These are phyloP conservation scores for Erythrophleum fordii DNA, from an alignment of 306 rosid species.

Conservation along the genomic window DNA sequence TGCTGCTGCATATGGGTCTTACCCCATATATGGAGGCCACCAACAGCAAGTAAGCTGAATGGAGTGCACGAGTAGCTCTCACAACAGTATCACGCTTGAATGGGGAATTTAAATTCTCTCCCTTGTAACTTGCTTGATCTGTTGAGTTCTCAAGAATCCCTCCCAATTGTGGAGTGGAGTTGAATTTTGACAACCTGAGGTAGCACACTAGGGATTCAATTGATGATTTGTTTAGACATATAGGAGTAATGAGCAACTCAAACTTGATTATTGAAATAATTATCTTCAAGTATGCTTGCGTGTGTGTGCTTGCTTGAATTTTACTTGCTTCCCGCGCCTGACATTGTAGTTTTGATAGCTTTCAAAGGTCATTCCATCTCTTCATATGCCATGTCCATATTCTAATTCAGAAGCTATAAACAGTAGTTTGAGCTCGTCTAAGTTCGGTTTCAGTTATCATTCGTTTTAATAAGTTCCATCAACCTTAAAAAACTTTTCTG, in stretches of 20 bases:
- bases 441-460: slow-evolving; percentile 3
- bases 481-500: background rate
- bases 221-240: slow-evolving; percentile 57
- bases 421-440: background rate
- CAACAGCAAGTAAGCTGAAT: slow-evolving; percentile 95
- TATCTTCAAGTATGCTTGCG: slow-evolving; percentile 26
- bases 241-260: slow-evolving; percentile 47
- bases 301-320: slow-evolving; percentile 35
- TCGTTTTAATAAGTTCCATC: background rate
- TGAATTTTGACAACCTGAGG: slow-evolving; percentile 77
- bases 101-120: slow-evolving; percentile 16
- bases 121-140: slow-evolving; percentile 59
- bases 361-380: slow-evolving; percentile 14
- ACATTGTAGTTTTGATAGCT: slow-evolving; percentile 26
- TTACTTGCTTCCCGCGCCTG: background rate
- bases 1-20: slow-evolving; percentile 84
- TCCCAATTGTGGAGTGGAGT: slow-evolving; percentile 81
- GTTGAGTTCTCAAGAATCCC: slow-evolving; percentile 65
- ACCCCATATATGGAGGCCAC: slow-evolving; percentile 84
- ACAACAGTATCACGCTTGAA: slow-evolving; percentile 35
- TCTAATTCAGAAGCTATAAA: slow-evolving; percentile 1
- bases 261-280: slow-evolving; percentile 50
- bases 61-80: slow-evolving; percentile 43
- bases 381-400: background rate
- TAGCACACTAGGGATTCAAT: slow-evolving; percentile 68